Evolutionary conservation across 192 early-diverging fungal genomes (phyloP).

Genomic region (Chytriomyces confervae): DNA sequence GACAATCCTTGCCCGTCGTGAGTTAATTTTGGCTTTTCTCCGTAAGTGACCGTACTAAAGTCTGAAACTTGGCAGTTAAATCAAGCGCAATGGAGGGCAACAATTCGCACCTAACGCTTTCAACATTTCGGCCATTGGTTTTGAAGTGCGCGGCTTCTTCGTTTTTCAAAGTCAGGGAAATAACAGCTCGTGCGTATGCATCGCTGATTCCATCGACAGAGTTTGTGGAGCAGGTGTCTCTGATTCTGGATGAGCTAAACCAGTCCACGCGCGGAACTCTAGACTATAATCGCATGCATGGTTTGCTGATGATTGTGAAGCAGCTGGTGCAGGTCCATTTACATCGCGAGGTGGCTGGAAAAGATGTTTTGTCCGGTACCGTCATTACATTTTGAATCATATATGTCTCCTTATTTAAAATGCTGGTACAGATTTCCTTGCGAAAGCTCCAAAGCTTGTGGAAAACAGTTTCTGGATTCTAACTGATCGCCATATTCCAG

Average conservation of each 20-base stretch:
- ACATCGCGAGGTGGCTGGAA: slow-evolving; percentile 44
- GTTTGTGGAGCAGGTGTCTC: slow-evolving; percentile 56
- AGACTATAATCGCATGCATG: slow-evolving; percentile 73
- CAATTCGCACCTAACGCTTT: slow-evolving; percentile 25
- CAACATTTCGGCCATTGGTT: slow-evolving; percentile 43
- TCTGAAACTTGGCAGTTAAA: slow-evolving; percentile 35
- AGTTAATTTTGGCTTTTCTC: slow-evolving; percentile 23
- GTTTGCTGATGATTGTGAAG: slow-evolving; percentile 73
- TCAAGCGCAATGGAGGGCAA: slow-evolving; percentile 40
- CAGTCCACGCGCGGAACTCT: slow-evolving; percentile 42
- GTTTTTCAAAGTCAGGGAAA: slow-evolving; percentile 78
- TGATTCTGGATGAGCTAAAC: slow-evolving; percentile 54
- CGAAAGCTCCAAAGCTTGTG: slow-evolving; percentile 1
- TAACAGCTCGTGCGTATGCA: slow-evolving; percentile 81
- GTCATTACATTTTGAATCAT: background rate
- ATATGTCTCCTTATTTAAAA: background rate
- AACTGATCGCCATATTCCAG: background rate
- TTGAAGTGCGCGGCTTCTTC: slow-evolving; percentile 39
- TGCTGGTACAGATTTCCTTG: slow-evolving; percentile 9
- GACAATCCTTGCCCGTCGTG: slow-evolving; percentile 76
- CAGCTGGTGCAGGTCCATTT: slow-evolving; percentile 73
- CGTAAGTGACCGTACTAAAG: background rate
- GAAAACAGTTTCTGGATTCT: slow-evolving; percentile 20
- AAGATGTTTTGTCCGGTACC: slow-evolving; percentile 49
- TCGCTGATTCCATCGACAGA: slow-evolving; percentile 74